These are phyloP conservation scores for Apiospora aurea DNA, from an alignment of 2,329 filamentous ascomycete species.

Conservation along the genomic window DNA sequence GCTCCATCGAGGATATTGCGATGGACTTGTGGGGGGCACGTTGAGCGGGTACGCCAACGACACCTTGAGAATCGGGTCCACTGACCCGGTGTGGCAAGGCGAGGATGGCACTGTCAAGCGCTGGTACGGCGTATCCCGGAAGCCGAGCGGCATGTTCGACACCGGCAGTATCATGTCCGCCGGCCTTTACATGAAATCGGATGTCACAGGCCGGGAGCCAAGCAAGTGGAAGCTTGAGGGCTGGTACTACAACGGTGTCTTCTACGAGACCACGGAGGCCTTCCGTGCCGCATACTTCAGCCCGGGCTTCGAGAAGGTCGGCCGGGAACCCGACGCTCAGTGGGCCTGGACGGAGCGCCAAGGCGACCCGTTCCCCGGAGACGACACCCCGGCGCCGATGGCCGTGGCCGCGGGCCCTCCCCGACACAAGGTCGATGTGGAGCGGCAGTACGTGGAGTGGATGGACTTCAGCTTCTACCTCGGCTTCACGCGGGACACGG, in stretches of 20 bases:
- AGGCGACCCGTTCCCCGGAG: slow-evolving; percentile 42
- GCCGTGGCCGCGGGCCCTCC: slow-evolving; percentile 47
- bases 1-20: slow-evolving; percentile 48
- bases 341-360: slow-evolving; percentile 47
- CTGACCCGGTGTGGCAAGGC: slow-evolving; percentile 51
- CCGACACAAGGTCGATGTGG: slow-evolving; percentile 45
- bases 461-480: slow-evolving; percentile 52
- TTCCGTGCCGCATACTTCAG: slow-evolving; percentile 53
- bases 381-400: slow-evolving; percentile 56
- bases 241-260: slow-evolving; percentile 62
- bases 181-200: slow-evolving; percentile 45
- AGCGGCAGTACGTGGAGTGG: slow-evolving; percentile 48
- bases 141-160: slow-evolving; percentile 48
- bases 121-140: slow-evolving; percentile 56
- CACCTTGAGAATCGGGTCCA: slow-evolving; percentile 49
- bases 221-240: slow-evolving; percentile 57
- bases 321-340: slow-evolving; percentile 48
- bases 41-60: slow-evolving; percentile 49
- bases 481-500: slow-evolving; percentile 43
- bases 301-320: slow-evolving; percentile 49
- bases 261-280: slow-evolving; percentile 56
- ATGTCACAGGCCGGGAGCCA: slow-evolving; percentile 59
- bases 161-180: slow-evolving; percentile 52
- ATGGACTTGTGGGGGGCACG: slow-evolving; percentile 52
- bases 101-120: slow-evolving; percentile 48